Conservation (phyloP, 2,329 filamentous ascomycete genomes). For the Diaporthe sp. region DNA sequence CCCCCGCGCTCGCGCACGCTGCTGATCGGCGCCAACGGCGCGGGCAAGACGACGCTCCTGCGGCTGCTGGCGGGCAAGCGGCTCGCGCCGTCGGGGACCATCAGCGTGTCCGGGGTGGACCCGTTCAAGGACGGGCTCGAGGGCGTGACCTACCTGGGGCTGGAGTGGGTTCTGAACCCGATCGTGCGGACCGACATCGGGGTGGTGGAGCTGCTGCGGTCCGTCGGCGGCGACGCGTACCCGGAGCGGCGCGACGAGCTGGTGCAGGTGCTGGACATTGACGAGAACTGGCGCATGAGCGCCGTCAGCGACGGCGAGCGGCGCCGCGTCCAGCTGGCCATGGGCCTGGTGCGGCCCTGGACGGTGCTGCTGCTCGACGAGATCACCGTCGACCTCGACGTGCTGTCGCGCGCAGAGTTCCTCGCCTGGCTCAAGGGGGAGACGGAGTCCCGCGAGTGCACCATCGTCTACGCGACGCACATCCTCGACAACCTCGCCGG, state of each 20-base stretch:
- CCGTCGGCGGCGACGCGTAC: conserved; percentile 89
- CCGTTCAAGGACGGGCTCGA: conserved; percentile 92
- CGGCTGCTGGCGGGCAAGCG: conserved; percentile 96
- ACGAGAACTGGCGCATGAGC: conserved; percentile 94
- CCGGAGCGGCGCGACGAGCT: conserved; percentile 88
- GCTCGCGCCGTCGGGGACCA: conserved; percentile 82
- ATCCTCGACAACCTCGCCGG: conserved; percentile 94
- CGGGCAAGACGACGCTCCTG: conserved; percentile 96
- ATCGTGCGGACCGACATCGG: conserved; percentile 97
- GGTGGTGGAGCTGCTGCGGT: conserved; percentile 85
- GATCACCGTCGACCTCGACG: conserved; percentile 96
- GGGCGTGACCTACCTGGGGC: conserved; percentile 95
- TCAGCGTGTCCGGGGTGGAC: conserved; percentile 86
- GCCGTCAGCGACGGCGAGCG: conserved; percentile 94
- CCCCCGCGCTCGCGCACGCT: conserved; percentile 89
- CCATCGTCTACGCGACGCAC: conserved; percentile 97
- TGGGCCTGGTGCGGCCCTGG: conserved; percentile 95
- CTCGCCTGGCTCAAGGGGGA: conserved; percentile 88
- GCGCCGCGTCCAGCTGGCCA: conserved; percentile 91
- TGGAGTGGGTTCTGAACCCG: conserved; percentile 98
- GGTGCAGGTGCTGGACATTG: conserved; percentile 89
- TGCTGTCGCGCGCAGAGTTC: conserved; percentile 88
- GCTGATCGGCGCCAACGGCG: conserved; percentile 95
- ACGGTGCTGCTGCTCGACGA: conserved; percentile 91
- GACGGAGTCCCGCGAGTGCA: conserved; percentile 85